phyloP scores from a whole-genome alignment of 2,329 filamentous ascomycete genomes.

The Xylaria sp. region DNA sequence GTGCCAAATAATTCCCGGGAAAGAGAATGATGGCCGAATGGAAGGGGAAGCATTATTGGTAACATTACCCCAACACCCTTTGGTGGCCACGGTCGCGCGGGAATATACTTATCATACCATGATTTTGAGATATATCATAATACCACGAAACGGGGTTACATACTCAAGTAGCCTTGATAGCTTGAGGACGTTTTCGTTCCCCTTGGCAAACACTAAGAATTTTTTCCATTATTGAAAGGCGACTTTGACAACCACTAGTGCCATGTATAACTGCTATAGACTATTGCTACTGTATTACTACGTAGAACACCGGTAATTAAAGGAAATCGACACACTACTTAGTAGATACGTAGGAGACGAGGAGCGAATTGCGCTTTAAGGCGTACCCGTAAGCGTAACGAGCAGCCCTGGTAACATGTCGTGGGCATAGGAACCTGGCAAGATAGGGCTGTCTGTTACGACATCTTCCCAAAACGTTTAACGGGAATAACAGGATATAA shows the following conservation, averaged over 20 bases:
- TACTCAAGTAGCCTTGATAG: background rate
- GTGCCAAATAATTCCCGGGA: slow-evolving; percentile 22
- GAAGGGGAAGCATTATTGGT: slow-evolving; percentile 13
- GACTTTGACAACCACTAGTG: background rate
- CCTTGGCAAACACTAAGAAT: background rate
- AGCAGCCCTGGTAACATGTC: background rate
- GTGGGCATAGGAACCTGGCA: slow-evolving; percentile 1
- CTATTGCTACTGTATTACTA: background rate
- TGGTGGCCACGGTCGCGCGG: slow-evolving; percentile 11
- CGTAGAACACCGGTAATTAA: background rate
- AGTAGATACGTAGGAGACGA: background rate
- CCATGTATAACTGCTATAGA: background rate
- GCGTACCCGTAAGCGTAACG: slow-evolving; percentile 5
- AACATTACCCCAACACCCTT: slow-evolving; percentile 27
- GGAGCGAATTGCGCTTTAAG: slow-evolving; percentile 15
- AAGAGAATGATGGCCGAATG: slow-evolving; percentile 13
- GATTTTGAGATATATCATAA: slow-evolving; percentile 6
- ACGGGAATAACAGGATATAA: slow-evolving; percentile 30
- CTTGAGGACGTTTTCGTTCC: background rate
- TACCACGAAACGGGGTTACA: background rate
- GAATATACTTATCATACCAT: background rate
- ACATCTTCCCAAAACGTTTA: slow-evolving; percentile 5
- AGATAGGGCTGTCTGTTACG: slow-evolving; percentile 10
- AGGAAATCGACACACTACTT: background rate
- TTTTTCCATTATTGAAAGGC: background rate